Evolutionary conservation across 2,329 filamentous ascomycete genomes (phyloP), one percentile per base, ranked within the genome.

Genomic region (Trematosphaeria pertusa): DNA sequence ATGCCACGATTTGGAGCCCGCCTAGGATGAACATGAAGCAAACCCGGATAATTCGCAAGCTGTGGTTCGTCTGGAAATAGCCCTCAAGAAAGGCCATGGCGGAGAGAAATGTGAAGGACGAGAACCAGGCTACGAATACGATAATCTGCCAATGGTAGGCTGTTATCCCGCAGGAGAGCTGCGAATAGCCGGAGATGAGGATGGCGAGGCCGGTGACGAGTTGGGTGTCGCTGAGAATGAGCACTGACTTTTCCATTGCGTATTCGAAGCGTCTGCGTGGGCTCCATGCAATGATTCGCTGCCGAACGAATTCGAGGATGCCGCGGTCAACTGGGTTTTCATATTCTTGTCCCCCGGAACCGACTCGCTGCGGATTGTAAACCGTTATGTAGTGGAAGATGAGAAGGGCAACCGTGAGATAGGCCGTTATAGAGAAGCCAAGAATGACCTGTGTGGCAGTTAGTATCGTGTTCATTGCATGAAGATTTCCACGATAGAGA

Each of bases 211-310:
- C 62, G 9, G 62, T 67, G 5, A 61, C 56, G 3, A 64, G 46
- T 24, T 64, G 58, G 9, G 56, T 43, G 26, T 67, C 62, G 37
- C 61, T 59, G 15, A 70, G 48, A 18, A 63, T 56, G 10, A 69
- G 45, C 8, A 66, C 59, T 1, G 65, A 65, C 30, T 59, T 63
- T 35, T 65, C 58, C 39, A 63, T 50, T 10, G 60, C 60, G 37
- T 59, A 58, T 44, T 63, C 54, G 28, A 65, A 58, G 9, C 60
- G 55, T 19, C 48, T 45, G 34, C 44, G 59, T 6, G 58, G 57
- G 4, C n/a, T 58, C 58, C 58, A 61, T 26, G 46, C 43, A n/a
- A 58, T 45, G 21, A 58, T 8, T 5, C 39, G 45, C 4, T 42
- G 19, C 6, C 57, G 54, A 9, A 59, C 5, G 28, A 58, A 59